Conservation (phyloP, 805 yeast genomes). For the Saccharomycopsis olivae region DNA sequence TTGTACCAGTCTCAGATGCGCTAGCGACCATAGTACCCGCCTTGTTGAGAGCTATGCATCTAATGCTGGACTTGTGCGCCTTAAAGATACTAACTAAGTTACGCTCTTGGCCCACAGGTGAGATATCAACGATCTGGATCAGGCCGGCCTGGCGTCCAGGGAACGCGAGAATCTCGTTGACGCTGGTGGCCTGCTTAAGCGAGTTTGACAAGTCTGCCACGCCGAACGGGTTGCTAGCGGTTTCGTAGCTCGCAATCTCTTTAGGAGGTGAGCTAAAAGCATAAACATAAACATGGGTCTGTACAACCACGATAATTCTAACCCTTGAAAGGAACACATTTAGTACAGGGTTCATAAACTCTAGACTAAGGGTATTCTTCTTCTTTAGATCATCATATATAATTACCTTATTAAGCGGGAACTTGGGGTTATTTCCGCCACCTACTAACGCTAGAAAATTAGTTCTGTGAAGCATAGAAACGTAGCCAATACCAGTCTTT, state of each 20-base stretch:
- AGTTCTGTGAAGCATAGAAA: constrained; percentile 80
- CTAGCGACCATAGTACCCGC: constrained; percentile 65
- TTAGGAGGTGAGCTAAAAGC: constrained; percentile 76
- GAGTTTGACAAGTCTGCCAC: constrained; percentile 41
- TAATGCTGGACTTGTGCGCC: constrained; percentile 62
- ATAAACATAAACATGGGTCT: constrained; percentile 59
- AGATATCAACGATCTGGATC: constrained; percentile 66
- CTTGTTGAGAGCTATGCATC: constrained; percentile 52
- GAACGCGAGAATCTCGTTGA: constrained; percentile 47
- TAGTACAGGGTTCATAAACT: constrained; percentile 65
- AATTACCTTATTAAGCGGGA: constrained; percentile 67
- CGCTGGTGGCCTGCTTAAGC: not conserved
- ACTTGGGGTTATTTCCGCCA: constrained; percentile 74
- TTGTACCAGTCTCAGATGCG: constrained; percentile 75
- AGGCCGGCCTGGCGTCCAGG: constrained; percentile 62
- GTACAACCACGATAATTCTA: constrained; percentile 62
- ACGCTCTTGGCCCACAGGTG: constrained; percentile 52
- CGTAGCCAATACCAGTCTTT: constrained; percentile 57
- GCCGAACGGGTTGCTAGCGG: constrained; percentile 52
- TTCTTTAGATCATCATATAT: constrained; percentile 90
- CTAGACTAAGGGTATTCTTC: constrained; percentile 59
- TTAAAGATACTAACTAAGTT: constrained; percentile 58
- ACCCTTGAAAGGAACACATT: constrained; percentile 68
- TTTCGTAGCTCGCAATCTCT: constrained; percentile 52
- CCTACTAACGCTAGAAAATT: constrained; percentile 87